A percentile compares a stretch with the other conserved stretches of the same genome.
phyloP scores from a whole-genome alignment of 768 basidiomycete species.

The Chalciporus sphaerocephalus region DNA sequence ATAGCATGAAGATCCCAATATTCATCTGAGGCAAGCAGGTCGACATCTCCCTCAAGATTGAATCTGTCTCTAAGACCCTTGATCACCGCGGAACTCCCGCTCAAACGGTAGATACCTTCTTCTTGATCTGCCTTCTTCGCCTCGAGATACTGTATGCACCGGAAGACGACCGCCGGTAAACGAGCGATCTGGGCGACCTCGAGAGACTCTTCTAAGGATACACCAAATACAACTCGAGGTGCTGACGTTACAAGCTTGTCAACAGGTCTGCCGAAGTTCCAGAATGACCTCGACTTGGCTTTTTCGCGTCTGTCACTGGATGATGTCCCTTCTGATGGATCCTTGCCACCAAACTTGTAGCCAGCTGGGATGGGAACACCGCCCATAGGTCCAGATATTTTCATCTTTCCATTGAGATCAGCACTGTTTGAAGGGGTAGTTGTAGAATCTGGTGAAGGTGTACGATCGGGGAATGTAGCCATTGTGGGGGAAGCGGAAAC shows the following conservation, averaged over 20 bases:
- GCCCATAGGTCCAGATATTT: constrained; percentile 86
- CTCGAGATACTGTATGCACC: constrained; percentile 93
- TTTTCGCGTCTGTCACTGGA: constrained; percentile 78
- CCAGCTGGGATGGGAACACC: constrained; percentile 83
- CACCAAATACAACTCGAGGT: constrained; percentile 82
- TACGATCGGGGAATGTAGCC: constrained; percentile 32
- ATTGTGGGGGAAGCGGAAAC: constrained; percentile 45
- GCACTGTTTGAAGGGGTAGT: constrained; percentile 47
- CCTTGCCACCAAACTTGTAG: constrained; percentile 87
- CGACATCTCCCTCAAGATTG: constrained; percentile 93
- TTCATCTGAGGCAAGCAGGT: constrained; percentile 82
- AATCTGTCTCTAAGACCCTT: constrained; percentile 91
- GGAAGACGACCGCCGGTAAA: constrained; percentile 91
- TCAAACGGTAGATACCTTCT: constrained; percentile 95
- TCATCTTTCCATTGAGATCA: constrained; percentile 61
- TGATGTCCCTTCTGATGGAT: constrained; percentile 41
- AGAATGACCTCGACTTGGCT: constrained; percentile 89
- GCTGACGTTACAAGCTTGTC: constrained; percentile 39
- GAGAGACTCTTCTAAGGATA: constrained; percentile 81
- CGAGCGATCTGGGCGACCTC: constrained; percentile 86
- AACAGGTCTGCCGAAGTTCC: constrained; percentile 78
- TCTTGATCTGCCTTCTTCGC: constrained; percentile 92
- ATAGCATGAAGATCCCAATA: constrained; percentile 98
- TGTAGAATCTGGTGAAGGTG: constrained; percentile 47
- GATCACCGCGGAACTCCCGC: constrained; percentile 92